Conservation (phyloP, 2,329 filamentous ascomycete species). For the Exophiala spinifera region DNA sequence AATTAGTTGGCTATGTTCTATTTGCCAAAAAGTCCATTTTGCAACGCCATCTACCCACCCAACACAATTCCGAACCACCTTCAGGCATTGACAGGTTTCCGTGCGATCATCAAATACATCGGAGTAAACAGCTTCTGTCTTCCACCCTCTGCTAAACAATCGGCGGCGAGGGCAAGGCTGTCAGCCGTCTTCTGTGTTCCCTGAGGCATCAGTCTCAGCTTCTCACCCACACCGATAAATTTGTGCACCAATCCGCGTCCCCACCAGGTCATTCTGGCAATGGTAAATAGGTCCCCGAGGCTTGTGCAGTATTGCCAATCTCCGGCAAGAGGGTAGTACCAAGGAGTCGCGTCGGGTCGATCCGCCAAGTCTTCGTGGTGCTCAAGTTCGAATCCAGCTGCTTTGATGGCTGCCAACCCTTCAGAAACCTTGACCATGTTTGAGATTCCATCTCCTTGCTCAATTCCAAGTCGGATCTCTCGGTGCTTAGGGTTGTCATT, state of each 20-base stretch:
- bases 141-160: slow-evolving; percentile 82
- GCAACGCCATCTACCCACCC: not conserved
- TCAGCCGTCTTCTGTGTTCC: slow-evolving; percentile 96
- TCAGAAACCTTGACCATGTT: slow-evolving; percentile 92
- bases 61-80: not conserved
- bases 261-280: slow-evolving; percentile 83
- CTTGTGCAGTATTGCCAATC: slow-evolving; percentile 79
- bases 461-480: slow-evolving; percentile 87
- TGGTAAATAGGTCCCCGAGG: slow-evolving; percentile 69
- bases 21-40: not conserved
- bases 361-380: slow-evolving; percentile 83
- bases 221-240: slow-evolving; percentile 74
- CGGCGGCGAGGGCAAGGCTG: slow-evolving; percentile 75
- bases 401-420: slow-evolving; percentile 76
- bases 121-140: slow-evolving; percentile 92
- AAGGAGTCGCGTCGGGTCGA: slow-evolving; percentile 71
- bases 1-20: slow-evolving; percentile 2
- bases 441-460: slow-evolving; percentile 92
- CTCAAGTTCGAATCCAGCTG: slow-evolving; percentile 80
- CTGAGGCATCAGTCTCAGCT: slow-evolving; percentile 67
- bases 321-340: slow-evolving; percentile 91
- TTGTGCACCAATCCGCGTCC: slow-evolving; percentile 73
- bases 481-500: slow-evolving; percentile 83
- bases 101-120: slow-evolving; percentile 95
- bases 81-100: slow-evolving; percentile 61